Evolutionary conservation across 306 rosid genomes (phyloP).

Genomic region (Fagus crenata): DNA sequence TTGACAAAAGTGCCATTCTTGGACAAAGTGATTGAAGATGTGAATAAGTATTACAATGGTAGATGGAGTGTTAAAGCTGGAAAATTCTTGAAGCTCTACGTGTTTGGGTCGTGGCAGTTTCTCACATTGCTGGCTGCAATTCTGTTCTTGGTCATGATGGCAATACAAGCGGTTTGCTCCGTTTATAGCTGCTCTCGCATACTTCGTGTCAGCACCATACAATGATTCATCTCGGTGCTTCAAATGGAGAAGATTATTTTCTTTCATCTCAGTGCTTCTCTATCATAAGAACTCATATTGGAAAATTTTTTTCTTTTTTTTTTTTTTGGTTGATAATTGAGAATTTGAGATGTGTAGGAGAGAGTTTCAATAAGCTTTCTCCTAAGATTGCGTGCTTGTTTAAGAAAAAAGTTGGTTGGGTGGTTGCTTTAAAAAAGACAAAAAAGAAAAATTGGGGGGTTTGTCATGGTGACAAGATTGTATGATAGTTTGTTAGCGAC

Average conservation of each 20-base stretch:
- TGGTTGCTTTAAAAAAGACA: not conserved
- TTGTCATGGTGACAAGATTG: not conserved
- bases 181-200: constrained; percentile 35
- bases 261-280: not conserved
- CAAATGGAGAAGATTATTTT: no score
- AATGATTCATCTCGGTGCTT: not conserved
- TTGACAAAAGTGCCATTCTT: constrained; percentile 60
- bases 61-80: constrained; percentile 56
- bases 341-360: not conserved
- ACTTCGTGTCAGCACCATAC: constrained; percentile 2
- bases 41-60: constrained; percentile 57
- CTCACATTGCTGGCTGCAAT: constrained; percentile 58
- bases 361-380: not conserved
- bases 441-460: no score
- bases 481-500: not conserved
- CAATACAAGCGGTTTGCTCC: constrained; percentile 42
- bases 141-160: constrained; percentile 51
- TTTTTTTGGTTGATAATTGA: not conserved
- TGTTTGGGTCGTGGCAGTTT: constrained; percentile 64
- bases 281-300: not conserved
- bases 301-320: not conserved
- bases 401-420: not conserved
- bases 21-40: constrained; percentile 76
- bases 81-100: constrained; percentile 47
- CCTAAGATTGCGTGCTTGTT: not conserved